Percentiles rank a stretch among this genome's conserved stretches.
Evolutionary conservation across 2,329 filamentous ascomycete species (phyloP).

Genomic region (Cercospora nicotianae): DNA sequence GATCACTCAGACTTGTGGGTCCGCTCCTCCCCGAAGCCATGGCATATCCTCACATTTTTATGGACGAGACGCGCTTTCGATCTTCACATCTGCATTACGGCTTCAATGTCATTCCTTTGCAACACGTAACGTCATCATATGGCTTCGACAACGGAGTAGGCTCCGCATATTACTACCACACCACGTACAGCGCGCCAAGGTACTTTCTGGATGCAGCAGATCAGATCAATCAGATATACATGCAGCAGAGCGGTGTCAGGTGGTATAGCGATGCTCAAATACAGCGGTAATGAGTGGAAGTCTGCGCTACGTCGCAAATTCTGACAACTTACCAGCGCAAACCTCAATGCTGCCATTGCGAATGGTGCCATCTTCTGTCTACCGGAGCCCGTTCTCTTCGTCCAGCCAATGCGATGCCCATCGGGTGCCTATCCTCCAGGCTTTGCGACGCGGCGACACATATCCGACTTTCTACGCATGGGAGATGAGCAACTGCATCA

Average conservation of each 20-base stretch:
- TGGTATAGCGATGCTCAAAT: not conserved
- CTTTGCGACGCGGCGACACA: conserved; percentile 32
- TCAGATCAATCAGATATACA: conserved; percentile 4
- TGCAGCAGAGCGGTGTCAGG: not conserved
- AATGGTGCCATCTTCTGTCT: conserved; percentile 34
- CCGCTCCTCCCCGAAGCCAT: not conserved
- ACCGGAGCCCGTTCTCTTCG: conserved; percentile 35
- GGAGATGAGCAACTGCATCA: conserved; percentile 34
- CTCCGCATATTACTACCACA: not conserved
- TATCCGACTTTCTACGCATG: conserved; percentile 32
- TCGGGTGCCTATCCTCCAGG: conserved; percentile 37
- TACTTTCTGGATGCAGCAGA: not conserved
- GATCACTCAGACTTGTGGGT: not conserved
- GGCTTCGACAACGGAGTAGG: conserved; percentile 10
- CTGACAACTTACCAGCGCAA: conserved; percentile 19
- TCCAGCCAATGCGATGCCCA: conserved; percentile 35
- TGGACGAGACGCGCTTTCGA: conserved; percentile 1
- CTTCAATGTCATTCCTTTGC: not conserved
- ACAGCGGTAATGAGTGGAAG: not conserved
- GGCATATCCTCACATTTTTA: not conserved
- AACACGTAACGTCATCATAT: conserved; percentile 1
- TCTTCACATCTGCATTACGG: conserved; percentile 8
- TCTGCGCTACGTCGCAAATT: not conserved
- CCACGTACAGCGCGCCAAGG: not conserved
- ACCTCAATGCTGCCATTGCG: conserved; percentile 30